Evolutionary conservation across 1,284 basidiomycete species (phyloP).

Genomic region (Malassezia psittaci): DNA sequence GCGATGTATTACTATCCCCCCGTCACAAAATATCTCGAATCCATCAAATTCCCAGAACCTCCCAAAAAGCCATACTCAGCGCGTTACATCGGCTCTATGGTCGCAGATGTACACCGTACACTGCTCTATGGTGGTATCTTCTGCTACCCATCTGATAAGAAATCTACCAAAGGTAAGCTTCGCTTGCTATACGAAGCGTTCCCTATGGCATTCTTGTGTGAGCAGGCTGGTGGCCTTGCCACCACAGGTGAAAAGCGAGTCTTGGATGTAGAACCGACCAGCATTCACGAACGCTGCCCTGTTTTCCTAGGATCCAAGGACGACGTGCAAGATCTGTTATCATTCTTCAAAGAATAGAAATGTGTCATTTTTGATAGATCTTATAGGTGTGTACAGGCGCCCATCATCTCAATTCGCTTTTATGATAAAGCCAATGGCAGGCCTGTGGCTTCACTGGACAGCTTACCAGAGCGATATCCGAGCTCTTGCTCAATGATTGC

Average conservation of each 20-base stretch:
- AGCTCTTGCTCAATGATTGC: conserved; percentile 3
- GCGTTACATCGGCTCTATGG: conserved; percentile 96
- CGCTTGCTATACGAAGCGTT: conserved; percentile 94
- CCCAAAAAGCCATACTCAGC: conserved; percentile 50
- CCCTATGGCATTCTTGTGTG: conserved; percentile 95
- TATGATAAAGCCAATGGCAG: neutral
- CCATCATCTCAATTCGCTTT: neutral
- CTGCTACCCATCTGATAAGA: conserved; percentile 95
- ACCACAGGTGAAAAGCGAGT: conserved; percentile 87
- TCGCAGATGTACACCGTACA: conserved; percentile 92
- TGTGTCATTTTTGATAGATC: neutral
- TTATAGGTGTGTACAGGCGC: neutral
- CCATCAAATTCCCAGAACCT: conserved; percentile 64
- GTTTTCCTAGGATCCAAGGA: conserved; percentile 91
- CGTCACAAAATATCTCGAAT: conserved; percentile 67
- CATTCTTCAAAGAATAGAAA: conserved; percentile 14
- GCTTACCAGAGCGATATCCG: neutral
- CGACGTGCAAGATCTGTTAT: conserved; percentile 67
- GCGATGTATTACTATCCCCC: conserved; percentile 76
- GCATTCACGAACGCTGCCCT: conserved; percentile 83
- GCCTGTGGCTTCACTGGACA: neutral
- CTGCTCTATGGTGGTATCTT: conserved; percentile 97
- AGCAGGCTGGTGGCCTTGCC: conserved; percentile 92
- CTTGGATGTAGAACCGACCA: conserved; percentile 77
- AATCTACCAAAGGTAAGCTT: conserved; percentile 89